Evolutionary conservation across 129 eudicot genomes (phyloP), one percentile per base, ranked within the genome.

Genomic region (Logfia minima): DNA sequence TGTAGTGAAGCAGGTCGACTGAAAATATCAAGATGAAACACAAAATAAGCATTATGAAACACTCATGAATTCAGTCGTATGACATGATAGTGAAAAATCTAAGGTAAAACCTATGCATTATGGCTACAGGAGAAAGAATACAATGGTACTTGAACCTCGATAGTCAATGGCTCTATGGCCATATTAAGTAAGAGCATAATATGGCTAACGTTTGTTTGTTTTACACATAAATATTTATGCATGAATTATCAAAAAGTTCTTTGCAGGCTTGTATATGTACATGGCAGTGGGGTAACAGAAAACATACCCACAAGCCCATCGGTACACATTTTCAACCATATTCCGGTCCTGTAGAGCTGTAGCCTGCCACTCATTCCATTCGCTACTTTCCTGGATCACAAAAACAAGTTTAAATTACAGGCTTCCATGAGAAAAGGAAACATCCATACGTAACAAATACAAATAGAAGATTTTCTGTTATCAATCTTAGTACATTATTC

Each of bases 221-320:
- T 24, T 60, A 37, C 23, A 39, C 11, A 75, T 41, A 8, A 4
- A 72, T 53, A 72, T 48, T 32, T 45, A 19, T 16, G 26, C 76
- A 77, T 0, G 16, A 5, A 34, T 3, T 19, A 67, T 32, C 4
- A 37, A 58, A 19, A 71, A 4, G 34, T 53, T 45, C 35, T 62
- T 62, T 62, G 70, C 10, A 32, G 72, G 19, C 13, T 35, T 48
- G 55, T 48, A 48, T 0, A 32, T 39, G 6, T 29, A 31, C 8
- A 65, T 65, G 8, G n/a, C n/a, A 65, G 69, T 18, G 32, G 70
- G 8, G 24, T 66, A 32, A 39, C 23, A 77, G 77, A 73, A 85
- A 74, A 43, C 90, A 77, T 88, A 88, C 98, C 98, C 98, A 66
- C 98, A 93, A 82, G 92, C 89, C 98, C 98, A 93, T 13, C 96